Evolutionary conservation across 2,329 filamentous ascomycete species (phyloP), one percentile per base, ranked within the genome.

Genomic region (Fusarium albosuccineum): DNA sequence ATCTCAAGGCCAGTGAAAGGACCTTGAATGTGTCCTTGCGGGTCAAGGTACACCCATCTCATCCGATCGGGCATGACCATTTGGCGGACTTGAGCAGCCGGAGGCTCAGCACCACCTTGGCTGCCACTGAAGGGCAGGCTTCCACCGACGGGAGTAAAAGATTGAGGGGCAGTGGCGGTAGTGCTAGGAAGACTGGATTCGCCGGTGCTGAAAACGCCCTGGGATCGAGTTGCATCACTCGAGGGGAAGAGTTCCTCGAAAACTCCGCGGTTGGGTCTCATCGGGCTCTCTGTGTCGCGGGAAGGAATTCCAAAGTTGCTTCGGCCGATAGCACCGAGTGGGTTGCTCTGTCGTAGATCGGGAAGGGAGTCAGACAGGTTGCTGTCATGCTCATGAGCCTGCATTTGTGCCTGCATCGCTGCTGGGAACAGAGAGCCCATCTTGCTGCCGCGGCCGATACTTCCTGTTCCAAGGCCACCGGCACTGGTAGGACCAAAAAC

Each of bases 51-150:
- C 16, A 97, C 95, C 96, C 96, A 99, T 73, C 95, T 87, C 94
- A 99, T 99, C 13, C 97, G 87, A 78, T 99, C 96, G 3, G 96
- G 96, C 96, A 99, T 98, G 6, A 99, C 95, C 94, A 99, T 98
- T 44, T 92, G 94, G 14, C 93, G 90, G 67, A 93, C 86, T 67
- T 94, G 91, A 49, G 87, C 87, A 6, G 89, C 83, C n/a, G 88
- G 85, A 13, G 88, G 83, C 22, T 86, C 83, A 5, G 73, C 75
- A 1, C 70, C 74, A 9, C 78, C 70, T 22, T 80, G 72, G 27
- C 77, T 79, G 8, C 73, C 76, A 11, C 79, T 74, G 60, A 81
- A 80, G 4, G 77, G 70, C 27, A 81, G 44, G 7, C 77, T 73
- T 29, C 77, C 77, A 7, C 72, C 70, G 42, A 80, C 70, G 70